These are phyloP conservation scores for Zygosaccharomyces gambellarensis DNA, from an alignment of 805 yeast genomes.

Conservation along the genomic window DNA sequence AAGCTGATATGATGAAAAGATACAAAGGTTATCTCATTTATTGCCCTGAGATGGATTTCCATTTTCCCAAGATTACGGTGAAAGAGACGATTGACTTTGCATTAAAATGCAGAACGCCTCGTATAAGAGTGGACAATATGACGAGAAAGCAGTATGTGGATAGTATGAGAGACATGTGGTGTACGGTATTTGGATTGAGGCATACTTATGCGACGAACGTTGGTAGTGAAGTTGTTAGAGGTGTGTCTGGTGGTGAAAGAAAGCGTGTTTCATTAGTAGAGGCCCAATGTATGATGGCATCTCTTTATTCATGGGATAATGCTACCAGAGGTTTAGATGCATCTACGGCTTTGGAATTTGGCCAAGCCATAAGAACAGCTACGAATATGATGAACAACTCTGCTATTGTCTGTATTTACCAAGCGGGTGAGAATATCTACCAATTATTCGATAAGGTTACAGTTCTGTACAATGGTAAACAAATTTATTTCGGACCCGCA, in stretches of 20 bases:
- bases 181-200: conserved; percentile 48
- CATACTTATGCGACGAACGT: conserved; percentile 61
- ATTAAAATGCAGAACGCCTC: conserved; percentile 45
- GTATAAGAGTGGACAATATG: conserved; percentile 40
- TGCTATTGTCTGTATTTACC: conserved; percentile 63
- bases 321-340: conserved; percentile 70
- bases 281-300: conserved; percentile 49
- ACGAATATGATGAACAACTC: conserved; percentile 53
- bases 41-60: conserved; percentile 48
- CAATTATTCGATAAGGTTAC: conserved; percentile 57
- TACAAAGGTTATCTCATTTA: conserved; percentile 49
- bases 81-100: conserved; percentile 50
- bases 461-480: conserved; percentile 56
- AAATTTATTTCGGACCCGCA: conserved; percentile 56
- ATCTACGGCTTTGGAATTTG: conserved; percentile 63
- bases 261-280: conserved; percentile 69
- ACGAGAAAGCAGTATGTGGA: conserved; percentile 39
- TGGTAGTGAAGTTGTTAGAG: conserved; percentile 64
- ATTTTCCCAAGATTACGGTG: conserved; percentile 49
- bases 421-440: conserved; percentile 62
- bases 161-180: conserved; percentile 38
- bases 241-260: conserved; percentile 70
- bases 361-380: conserved; percentile 53
- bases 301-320: conserved; percentile 61
- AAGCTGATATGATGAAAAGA: conserved; percentile 42